phyloP scores from a whole-genome alignment of 2,329 filamentous ascomycete species.

The Graphilbum ipis-grandicollis region DNA sequence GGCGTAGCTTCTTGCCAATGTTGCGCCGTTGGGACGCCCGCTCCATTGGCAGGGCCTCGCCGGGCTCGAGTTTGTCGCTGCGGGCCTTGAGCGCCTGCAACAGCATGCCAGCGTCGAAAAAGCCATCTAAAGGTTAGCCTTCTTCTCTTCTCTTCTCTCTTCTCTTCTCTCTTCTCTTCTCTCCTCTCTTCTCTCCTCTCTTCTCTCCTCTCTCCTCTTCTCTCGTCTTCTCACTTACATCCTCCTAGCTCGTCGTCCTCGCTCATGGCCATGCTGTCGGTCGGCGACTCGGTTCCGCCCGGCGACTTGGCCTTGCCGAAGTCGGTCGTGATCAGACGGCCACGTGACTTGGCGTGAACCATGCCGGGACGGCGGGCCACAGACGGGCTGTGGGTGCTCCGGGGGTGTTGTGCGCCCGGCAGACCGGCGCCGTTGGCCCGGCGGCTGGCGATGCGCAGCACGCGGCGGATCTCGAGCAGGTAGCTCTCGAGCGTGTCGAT shows the following conservation, averaged over 20 bases:
- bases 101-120: conserved; percentile 94
- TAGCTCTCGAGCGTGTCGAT: conserved; percentile 83
- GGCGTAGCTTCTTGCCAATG: conserved; percentile 55
- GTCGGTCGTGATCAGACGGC: conserved; percentile 52
- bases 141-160: not conserved
- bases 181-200: not conserved
- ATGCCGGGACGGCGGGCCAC: no score
- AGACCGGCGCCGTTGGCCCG: conserved; percentile 15
- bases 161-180: not conserved
- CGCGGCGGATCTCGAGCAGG: conserved; percentile 72
- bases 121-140: conserved; percentile 60
- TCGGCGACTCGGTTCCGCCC: conserved; percentile 38
- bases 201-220: no score
- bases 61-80: conserved; percentile 32
- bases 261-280: conserved; percentile 55
- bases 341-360: conserved; percentile 59
- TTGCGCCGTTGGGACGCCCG: conserved; percentile 45
- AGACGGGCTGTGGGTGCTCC: conserved; percentile 18
- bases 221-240: conserved; percentile 42
- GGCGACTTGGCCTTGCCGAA: conserved; percentile 24
- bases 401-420: conserved; percentile 37
- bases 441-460: conserved; percentile 52
- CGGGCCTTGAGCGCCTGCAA: conserved; percentile 70
- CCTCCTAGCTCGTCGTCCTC: conserved; percentile 84
- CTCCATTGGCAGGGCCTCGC: conserved; percentile 37